Percentiles rank a stretch among this genome's conserved stretches.
These are phyloP conservation scores for Ormosia emarginata DNA, from an alignment of 306 rosid genomes.

Conservation along the genomic window DNA sequence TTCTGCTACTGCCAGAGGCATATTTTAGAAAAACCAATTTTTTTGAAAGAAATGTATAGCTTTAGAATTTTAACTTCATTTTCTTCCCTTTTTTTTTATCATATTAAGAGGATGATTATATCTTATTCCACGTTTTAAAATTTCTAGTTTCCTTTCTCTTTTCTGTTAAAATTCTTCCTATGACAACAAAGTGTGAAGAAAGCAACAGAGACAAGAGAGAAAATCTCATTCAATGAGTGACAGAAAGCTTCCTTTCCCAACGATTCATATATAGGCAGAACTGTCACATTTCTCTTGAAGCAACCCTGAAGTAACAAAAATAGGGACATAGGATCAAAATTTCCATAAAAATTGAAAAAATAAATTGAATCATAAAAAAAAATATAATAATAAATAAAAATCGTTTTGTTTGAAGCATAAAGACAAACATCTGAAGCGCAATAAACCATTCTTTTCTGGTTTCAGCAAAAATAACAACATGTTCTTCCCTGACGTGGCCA, in stretches of 20 bases:
- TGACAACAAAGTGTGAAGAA: neutral
- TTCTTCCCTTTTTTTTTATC: neutral
- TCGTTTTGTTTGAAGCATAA: neutral
- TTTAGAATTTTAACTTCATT: neutral
- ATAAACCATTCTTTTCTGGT: slow-evolving; percentile 89
- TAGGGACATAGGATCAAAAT: neutral
- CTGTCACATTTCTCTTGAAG: slow-evolving; percentile 86
- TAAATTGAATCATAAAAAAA: neutral
- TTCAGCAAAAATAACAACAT: slow-evolving; percentile 84
- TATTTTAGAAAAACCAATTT: neutral
- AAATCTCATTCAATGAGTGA: slow-evolving; percentile 87
- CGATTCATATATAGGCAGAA: slow-evolving; percentile 87
- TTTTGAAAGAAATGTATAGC: neutral
- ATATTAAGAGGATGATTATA: neutral
- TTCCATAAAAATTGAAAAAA: neutral
- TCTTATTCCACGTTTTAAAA: neutral
- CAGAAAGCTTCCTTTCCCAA: slow-evolving; percentile 91
- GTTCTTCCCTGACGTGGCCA: slow-evolving; percentile 69
- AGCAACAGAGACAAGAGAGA: slow-evolving; percentile 17
- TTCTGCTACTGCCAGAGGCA: neutral
- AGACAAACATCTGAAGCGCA: slow-evolving; percentile 76
- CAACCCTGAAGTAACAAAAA: slow-evolving; percentile 56
- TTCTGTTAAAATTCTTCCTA: neutral
- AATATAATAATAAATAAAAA: neutral
- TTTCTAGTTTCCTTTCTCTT: neutral